Base-by-base conservation (phyloP, 2,329 filamentous ascomycete genomes). In the Myriosclerotinia duriaeana region DNA sequence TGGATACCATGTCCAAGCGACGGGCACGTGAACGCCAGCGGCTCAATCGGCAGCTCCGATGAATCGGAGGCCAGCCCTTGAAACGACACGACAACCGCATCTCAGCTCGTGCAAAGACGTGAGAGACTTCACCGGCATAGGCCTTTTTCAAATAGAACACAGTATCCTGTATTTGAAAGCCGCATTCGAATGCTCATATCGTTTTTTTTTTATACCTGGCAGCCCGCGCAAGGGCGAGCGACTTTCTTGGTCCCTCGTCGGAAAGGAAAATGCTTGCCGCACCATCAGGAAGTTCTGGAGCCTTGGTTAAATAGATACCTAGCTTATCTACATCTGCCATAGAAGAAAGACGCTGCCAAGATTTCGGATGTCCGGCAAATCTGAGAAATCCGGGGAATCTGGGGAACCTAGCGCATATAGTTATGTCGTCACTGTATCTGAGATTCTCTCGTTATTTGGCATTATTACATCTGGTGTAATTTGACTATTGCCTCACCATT, bases 121-220 rank as follows among this genome's bases (percentile, higher is more conserved):
- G n/a, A 48, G 9, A 50, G 26, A 26, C 14, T 26, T 26, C 22
- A 17, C 15, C 22, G 14, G 8, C 1, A 36, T 40, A 2, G 15
- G 15, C 8, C 5, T 5, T 12, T 1, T 40, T n/a, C 26, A 1
- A 20, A 2, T 26, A 5, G 2, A 3, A 1, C 0, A 12, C 50
- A 20, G 14, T 6, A 26, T 26, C 2, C 53, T 60, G 7, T 3
- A 7, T 26, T 3, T 2, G 12, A 38, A n/a, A 20, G 6, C 34
- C 3, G 6, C 8, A 8, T 14, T 3, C 14, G 9, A 36, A 50
- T 36, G 4, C 15, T 7, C 20, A 12, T 12, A 9, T 17, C 4
- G 17, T 26, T 12, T 26, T 26, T 22, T 40, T 26, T 12, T 26
- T 26, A 17, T 40, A 26, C 9, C 8, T 22, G 26, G 34, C 38